A percentile compares a stretch with the other conserved stretches of the same genome.
Conservation (phyloP, 441 rosid genomes). For the Populus tomentosa region DNA sequence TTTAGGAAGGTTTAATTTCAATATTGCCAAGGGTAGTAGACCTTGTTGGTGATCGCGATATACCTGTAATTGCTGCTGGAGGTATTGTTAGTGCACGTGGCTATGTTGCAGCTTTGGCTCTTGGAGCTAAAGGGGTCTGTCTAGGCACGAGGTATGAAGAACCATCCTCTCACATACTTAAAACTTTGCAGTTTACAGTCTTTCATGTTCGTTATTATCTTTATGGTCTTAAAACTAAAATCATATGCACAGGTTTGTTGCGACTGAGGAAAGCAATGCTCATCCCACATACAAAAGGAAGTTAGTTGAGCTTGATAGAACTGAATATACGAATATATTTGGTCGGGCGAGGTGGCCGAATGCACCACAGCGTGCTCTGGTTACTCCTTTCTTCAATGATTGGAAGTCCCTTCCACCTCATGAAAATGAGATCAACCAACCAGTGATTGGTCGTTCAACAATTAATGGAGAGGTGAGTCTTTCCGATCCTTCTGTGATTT, state of each 20-base stretch:
- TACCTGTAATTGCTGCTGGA: slow-evolving; percentile 86
- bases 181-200: no score
- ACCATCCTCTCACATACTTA: not conserved
- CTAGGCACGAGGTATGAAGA: slow-evolving; percentile 68
- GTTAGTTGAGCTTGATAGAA: slow-evolving; percentile 54
- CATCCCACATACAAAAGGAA: slow-evolving; percentile 75
- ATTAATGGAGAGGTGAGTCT: slow-evolving; percentile 60
- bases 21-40: slow-evolving; percentile 76
- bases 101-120: slow-evolving; percentile 81
- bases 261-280: slow-evolving; percentile 78
- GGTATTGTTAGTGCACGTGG: slow-evolving; percentile 78
- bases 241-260: slow-evolving; percentile 53
- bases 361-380: slow-evolving; percentile 73
- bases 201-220: no score
- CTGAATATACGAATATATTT: slow-evolving; percentile 64
- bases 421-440: slow-evolving; percentile 62
- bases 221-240: not conserved
- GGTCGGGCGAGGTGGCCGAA: slow-evolving; percentile 87
- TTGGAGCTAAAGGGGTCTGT: slow-evolving; percentile 84
- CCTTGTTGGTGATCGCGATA: slow-evolving; percentile 47
- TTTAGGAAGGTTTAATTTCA: slow-evolving; percentile 61
- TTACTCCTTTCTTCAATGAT: slow-evolving; percentile 56
- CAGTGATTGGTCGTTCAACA: slow-evolving; percentile 61
- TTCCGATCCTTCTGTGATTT: not conserved
- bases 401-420: slow-evolving; percentile 52